Base-by-base conservation (phyloP, 2,329 filamentous ascomycete genomes). In the Cytospora piceicola region DNA sequence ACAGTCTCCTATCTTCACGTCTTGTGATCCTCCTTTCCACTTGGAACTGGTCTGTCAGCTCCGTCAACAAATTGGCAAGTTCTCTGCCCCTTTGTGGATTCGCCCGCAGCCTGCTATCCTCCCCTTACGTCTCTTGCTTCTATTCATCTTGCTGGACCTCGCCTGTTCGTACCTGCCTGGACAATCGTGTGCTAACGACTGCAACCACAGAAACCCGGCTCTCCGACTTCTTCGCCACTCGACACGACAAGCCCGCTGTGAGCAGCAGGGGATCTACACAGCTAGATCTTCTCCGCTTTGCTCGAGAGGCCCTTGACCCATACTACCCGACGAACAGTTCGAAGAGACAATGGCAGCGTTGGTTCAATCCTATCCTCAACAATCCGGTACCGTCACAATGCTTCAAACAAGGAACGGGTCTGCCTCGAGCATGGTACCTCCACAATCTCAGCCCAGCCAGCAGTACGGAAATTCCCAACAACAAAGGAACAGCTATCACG, bases 321-420 rank as follows among this genome's bases (percentile, higher is more conserved):
- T 32, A 67, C 67, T 67, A 72, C 66, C 69, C 71, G 71, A 75
- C 75, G 29, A 58, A 22, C 17, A 34, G 42, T 46, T 51, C 52
- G 56, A 24, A 66, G 58, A 58, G 83, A 90, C 76, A 77, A 94
- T 95, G 92, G 91, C 91, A 82, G 90, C 91, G 78, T 84, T 94
- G 82, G 90, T 94, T 75, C 92, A 94, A 81, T 88, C 90, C 68
- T 91, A 91, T 76, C 87, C 91, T 73, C 89, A 92, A 80, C 90
- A 92, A 79, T 88, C 88, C 74, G 83, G 84, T 77, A 88, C 90
- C 71, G 84, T 88, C 73, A 89, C 89, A 70, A 90, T 93, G 85
- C 88, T 94, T 73, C 90, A 93, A 77, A 85, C 89, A 72, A 87
- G 89, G 76, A 87, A 89, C 69, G 83, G 84, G 63, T 89, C 90